A percentile compares a stretch with the other conserved stretches of the same genome.
phyloP scores from a whole-genome alignment of 306 rosid species.

The Amphicarpaea edgeworthii region DNA sequence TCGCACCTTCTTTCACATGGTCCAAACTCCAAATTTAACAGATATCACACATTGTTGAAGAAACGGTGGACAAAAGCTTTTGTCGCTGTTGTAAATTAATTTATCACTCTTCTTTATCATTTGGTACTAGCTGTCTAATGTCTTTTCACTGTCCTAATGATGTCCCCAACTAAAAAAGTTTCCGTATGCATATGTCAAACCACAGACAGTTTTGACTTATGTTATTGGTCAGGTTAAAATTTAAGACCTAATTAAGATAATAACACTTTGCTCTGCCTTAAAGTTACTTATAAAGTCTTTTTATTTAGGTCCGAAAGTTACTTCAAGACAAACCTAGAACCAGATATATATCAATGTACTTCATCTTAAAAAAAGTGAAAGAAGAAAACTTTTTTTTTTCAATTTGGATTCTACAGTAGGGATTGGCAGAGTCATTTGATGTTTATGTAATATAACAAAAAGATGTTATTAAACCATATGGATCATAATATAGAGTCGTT shows the following conservation, averaged over 20 bases:
- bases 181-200: not conserved
- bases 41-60: not conserved
- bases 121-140: slow-evolving; percentile 5
- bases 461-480: slow-evolving; percentile 1
- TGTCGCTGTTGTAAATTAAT: not conserved
- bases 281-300: not conserved
- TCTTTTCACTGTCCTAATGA: slow-evolving; percentile 14
- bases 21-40: not conserved
- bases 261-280: slow-evolving; percentile 15
- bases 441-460: not conserved
- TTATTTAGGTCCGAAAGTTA: not conserved
- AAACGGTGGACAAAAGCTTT: not conserved
- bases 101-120: not conserved
- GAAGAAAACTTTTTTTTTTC: not conserved
- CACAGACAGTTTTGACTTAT: not conserved
- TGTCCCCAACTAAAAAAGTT: not conserved
- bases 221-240: not conserved
- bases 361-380: not conserved
- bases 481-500: slow-evolving; percentile 7
- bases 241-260: not conserved
- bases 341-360: not conserved
- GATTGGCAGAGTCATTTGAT: not conserved
- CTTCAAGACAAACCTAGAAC: slow-evolving; percentile 11
- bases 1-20: not conserved
- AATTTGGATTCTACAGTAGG: not conserved